Evolutionary conservation across 139 green algal species (phyloP).

Genomic region (Diplosphaera chodatii): DNA sequence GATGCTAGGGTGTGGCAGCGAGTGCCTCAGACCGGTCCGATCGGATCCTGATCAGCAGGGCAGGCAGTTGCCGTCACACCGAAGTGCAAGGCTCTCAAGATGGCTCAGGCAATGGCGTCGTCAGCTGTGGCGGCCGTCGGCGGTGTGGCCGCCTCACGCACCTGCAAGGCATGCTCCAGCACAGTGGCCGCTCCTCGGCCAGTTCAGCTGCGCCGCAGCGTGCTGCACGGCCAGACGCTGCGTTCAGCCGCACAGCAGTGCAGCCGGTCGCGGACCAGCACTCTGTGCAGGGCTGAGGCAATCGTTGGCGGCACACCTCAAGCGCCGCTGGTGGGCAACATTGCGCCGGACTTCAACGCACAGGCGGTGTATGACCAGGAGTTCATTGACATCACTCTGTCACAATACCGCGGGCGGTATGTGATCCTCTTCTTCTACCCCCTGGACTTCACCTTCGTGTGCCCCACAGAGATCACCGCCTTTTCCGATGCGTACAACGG

Average conservation of each 20-base stretch:
- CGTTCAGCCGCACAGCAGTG: no score
- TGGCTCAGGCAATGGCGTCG: not conserved
- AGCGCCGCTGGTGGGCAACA: constrained; percentile 63
- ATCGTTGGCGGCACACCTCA: not conserved
- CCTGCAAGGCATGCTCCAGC: not conserved
- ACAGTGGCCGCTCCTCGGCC: not conserved
- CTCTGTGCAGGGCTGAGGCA: not conserved
- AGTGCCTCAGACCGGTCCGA: no score
- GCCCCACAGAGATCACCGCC: constrained; percentile 97
- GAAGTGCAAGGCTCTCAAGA: no score
- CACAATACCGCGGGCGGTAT: constrained; percentile 92
- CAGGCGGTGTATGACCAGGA: constrained; percentile 90
- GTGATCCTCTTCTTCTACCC: constrained; percentile 99
- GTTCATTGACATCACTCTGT: constrained; percentile 86
- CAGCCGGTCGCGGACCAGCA: not conserved
- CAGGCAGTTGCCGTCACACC: no score
- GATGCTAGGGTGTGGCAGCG: no score
- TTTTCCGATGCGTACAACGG: constrained; percentile 92
- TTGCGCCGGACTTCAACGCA: constrained; percentile 88
- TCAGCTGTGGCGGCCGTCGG: not conserved
- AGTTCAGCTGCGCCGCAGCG: not conserved
- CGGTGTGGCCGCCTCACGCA: no score
- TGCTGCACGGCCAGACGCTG: not conserved
- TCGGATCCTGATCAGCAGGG: no score
- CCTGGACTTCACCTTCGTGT: constrained; percentile 75